Conservation (phyloP, 2,329 filamentous ascomycete genomes). For the Cordyceps militaris region DNA sequence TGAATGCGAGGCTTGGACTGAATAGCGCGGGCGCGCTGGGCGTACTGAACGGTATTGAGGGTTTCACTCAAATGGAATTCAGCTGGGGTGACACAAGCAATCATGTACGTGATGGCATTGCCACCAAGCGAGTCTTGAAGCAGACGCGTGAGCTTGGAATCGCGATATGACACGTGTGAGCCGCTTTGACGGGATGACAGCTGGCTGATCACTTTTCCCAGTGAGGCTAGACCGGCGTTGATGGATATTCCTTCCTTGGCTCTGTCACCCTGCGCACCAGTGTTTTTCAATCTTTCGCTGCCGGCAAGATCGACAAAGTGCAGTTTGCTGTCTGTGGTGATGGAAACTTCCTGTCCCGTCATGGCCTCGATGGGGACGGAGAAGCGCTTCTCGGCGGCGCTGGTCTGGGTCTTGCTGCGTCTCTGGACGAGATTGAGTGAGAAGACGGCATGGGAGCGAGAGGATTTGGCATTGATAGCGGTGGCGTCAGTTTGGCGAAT, state of each 20-base stretch:
- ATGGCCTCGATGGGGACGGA: slow-evolving; percentile 81
- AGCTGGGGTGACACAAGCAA: slow-evolving; percentile 93
- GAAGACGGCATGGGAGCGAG: slow-evolving; percentile 94
- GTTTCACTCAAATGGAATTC: slow-evolving; percentile 98
- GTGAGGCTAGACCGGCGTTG: slow-evolving; percentile 87
- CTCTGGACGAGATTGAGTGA: slow-evolving; percentile 89
- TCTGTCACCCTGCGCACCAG: slow-evolving; percentile 86
- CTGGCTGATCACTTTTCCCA: slow-evolving; percentile 98
- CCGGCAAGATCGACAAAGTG: slow-evolving; percentile 98
- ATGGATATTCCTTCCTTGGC: slow-evolving; percentile 97
- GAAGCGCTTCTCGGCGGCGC: slow-evolving; percentile 69
- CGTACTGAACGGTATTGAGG: slow-evolving; percentile 94
- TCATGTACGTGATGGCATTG: slow-evolving; percentile 98
- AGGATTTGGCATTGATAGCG: slow-evolving; percentile 95
- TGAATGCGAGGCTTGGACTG: slow-evolving; percentile 97
- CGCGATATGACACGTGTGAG: slow-evolving; percentile 92
- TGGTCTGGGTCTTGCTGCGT: slow-evolving; percentile 50
- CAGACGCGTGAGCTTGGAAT: slow-evolving; percentile 91
- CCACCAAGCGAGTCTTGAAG: slow-evolving; percentile 95
- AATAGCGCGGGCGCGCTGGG: slow-evolving; percentile 89
- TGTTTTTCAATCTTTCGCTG: slow-evolving; percentile 95
- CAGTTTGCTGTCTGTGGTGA: slow-evolving; percentile 95
- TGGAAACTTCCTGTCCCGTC: slow-evolving; percentile 54
- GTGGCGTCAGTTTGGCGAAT: slow-evolving; percentile 97
- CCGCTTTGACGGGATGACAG: slow-evolving; percentile 82